Evolutionary conservation across 2,329 filamentous ascomycete species (phyloP).

Genomic region (Sclerotinia trifoliorum): DNA sequence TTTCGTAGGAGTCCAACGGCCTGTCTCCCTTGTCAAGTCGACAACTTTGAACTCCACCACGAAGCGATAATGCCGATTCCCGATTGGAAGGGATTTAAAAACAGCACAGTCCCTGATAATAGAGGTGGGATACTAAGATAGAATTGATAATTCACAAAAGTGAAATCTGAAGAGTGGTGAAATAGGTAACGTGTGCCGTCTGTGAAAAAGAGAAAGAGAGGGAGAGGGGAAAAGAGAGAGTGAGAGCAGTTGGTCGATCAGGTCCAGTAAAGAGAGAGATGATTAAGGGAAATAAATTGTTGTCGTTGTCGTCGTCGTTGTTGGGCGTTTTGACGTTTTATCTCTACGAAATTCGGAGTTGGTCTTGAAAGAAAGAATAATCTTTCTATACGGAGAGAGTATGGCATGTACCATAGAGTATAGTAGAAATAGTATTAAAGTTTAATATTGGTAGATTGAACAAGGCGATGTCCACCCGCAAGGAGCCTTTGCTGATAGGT

Average conservation of each 20-base stretch:
- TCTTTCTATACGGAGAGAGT: background rate
- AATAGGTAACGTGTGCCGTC: too few species aligned
- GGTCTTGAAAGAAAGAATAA: background rate
- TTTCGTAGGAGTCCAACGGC: conserved; percentile 13
- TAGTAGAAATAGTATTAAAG: background rate
- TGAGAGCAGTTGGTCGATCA: too few species aligned
- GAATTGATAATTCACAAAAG: background rate
- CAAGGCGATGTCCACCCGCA: background rate
- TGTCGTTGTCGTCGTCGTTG: background rate
- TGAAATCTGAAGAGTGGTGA: background rate
- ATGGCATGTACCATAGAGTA: background rate
- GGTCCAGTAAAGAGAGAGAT: too few species aligned
- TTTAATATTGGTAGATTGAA: background rate
- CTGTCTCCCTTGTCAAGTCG: conserved; percentile 21
- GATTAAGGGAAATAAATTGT: background rate
- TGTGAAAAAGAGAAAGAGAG: too few species aligned
- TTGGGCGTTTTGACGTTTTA: background rate
- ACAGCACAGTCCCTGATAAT: conserved; percentile 14
- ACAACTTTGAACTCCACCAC: conserved; percentile 22
- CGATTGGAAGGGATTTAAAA: conserved; percentile 22
- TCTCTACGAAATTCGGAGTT: background rate
- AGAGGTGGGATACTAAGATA: conserved; percentile 2
- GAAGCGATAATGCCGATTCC: conserved; percentile 25
- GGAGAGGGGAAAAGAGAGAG: background rate
- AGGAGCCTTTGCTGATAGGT: too few species aligned